phyloP scores from a whole-genome alignment of 1,284 basidiomycete genomes.

The Serendipita sp. region DNA sequence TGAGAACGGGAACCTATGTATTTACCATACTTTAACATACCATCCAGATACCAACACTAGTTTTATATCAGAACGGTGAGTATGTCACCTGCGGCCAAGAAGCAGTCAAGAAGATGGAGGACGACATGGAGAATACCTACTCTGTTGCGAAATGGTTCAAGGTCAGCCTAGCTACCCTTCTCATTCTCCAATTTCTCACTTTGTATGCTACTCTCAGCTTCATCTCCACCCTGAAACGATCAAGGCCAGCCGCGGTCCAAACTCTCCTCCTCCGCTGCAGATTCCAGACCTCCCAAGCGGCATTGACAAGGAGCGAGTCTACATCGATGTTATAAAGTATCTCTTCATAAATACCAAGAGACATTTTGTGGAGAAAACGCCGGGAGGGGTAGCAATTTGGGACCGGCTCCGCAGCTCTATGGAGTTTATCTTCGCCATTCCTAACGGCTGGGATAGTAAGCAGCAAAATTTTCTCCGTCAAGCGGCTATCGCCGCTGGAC shows the following conservation, averaged over 20 bases:
- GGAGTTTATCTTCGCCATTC: slow-evolving; percentile 12
- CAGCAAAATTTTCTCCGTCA: slow-evolving; percentile 12
- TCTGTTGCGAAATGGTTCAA: slow-evolving; percentile 1
- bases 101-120: neutral
- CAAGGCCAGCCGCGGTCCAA: neutral
- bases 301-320: slow-evolving; percentile 20
- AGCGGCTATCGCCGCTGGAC: slow-evolving; percentile 11
- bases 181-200: neutral
- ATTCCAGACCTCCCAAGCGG: neutral
- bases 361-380: neutral
- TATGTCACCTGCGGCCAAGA: neutral
- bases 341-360: neutral
- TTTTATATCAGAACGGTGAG: neutral
- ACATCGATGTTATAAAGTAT: neutral
- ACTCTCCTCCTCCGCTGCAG: neutral
- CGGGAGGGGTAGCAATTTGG: neutral
- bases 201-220: neutral
- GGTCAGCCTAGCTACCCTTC: neutral
- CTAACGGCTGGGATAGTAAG: slow-evolving; percentile 11
- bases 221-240: neutral
- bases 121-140: neutral
- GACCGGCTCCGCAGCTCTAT: slow-evolving; percentile 4
- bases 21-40: neutral
- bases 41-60: neutral
- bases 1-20: neutral